phyloP scores from a whole-genome alignment of 305 asterid genomes.

The Nicotiana rustica region DNA sequence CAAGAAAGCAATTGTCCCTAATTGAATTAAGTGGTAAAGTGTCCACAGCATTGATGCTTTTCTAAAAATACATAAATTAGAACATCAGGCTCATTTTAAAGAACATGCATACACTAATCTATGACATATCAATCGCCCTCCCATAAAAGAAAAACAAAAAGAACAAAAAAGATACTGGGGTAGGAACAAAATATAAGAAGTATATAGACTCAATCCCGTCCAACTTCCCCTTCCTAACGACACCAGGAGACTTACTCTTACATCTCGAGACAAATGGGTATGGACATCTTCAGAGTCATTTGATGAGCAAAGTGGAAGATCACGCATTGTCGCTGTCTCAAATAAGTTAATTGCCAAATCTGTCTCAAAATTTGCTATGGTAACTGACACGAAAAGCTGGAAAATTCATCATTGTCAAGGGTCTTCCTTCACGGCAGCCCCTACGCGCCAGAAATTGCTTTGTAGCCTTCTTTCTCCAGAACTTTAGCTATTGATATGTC shows the following conservation, averaged over 20 bases:
- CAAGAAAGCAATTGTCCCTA: no score
- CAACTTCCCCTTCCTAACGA: background rate
- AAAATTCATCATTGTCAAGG: background rate
- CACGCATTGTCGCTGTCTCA: background rate
- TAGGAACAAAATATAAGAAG: background rate
- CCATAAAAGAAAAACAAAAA: background rate
- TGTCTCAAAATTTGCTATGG: background rate
- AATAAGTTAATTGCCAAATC: background rate
- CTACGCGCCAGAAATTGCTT: constrained; percentile 63
- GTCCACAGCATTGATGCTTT: background rate
- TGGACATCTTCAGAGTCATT: constrained; percentile 4
- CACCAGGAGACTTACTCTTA: background rate
- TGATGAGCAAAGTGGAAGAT: constrained; percentile 24
- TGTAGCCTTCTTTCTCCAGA: constrained; percentile 87
- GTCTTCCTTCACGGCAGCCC: background rate
- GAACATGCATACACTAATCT: background rate
- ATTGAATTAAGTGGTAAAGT: background rate
- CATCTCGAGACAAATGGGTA: background rate
- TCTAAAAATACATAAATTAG: background rate
- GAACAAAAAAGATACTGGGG: background rate
- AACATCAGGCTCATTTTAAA: background rate
- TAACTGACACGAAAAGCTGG: background rate
- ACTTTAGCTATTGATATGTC: constrained; percentile 76
- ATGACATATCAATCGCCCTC: background rate
- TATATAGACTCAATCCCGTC: background rate